Evolutionary conservation across 441 rosid genomes (phyloP).

Genomic region (Monsonia emarginata): DNA sequence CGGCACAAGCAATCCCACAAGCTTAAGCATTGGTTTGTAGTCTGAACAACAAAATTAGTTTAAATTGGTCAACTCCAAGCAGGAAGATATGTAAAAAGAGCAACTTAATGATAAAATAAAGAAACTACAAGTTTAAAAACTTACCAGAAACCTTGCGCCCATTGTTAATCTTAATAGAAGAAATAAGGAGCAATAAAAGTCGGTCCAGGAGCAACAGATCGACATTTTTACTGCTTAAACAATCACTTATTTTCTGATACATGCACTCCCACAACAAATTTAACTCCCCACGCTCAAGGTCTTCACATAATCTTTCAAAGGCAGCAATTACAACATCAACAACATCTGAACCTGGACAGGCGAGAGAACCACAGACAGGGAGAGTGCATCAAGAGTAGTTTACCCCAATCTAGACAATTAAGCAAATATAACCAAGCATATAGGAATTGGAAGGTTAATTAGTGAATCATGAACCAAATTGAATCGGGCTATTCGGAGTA

Average conservation of each 20-base stretch:
- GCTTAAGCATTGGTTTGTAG: constrained; percentile 44
- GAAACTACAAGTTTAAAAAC: constrained; percentile 14
- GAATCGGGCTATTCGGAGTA: no score
- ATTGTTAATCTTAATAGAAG: constrained; percentile 38
- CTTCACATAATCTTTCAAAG: constrained; percentile 55
- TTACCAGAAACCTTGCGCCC: constrained; percentile 47
- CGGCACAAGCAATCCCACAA: constrained; percentile 34
- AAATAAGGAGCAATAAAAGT: constrained; percentile 48
- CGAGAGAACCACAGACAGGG: constrained; percentile 12
- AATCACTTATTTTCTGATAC: constrained; percentile 35
- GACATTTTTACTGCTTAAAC: constrained; percentile 21
- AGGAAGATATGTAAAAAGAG: constrained; percentile 11
- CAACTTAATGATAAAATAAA: constrained; percentile 16
- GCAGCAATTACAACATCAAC: constrained; percentile 52
- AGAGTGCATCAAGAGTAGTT: background rate
- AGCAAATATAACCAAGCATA: background rate
- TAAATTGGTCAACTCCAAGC: constrained; percentile 1
- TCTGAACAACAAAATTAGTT: constrained; percentile 38
- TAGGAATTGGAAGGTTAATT: no score
- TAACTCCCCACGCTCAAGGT: constrained; percentile 46
- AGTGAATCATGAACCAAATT: no score
- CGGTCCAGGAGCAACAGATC: constrained; percentile 34
- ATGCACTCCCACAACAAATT: constrained; percentile 49
- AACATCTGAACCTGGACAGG: constrained; percentile 41
- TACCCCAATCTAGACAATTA: background rate